Evolutionary conservation across 805 yeast species (phyloP).

Genomic region (Hanseniaspora lachancei): DNA sequence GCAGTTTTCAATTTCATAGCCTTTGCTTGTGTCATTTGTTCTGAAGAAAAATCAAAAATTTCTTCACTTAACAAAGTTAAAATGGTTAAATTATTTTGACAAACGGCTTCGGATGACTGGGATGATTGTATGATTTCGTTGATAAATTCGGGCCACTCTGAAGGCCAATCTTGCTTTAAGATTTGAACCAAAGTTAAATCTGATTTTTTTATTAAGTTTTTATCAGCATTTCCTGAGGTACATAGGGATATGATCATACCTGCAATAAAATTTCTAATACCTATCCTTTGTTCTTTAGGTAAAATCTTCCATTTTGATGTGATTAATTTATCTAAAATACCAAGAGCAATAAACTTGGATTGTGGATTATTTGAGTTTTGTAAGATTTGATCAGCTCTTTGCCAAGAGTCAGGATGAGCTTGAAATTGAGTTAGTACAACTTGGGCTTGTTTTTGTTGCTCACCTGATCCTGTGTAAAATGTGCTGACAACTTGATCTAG

Average conservation of each 20-base stretch:
- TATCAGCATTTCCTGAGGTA: conserved; percentile 50
- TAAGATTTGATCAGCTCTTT: conserved; percentile 75
- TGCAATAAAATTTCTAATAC: conserved; percentile 86
- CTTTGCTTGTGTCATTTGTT: conserved; percentile 93
- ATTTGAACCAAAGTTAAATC: conserved; percentile 89
- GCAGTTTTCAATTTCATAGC: conserved; percentile 68
- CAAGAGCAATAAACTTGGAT: conserved; percentile 81
- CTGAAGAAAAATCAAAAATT: conserved; percentile 89
- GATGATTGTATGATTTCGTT: conserved; percentile 84
- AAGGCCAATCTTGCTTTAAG: conserved; percentile 98
- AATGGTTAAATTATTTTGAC: conserved; percentile 95
- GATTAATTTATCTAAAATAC: conserved; percentile 79
- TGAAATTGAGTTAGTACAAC: conserved; percentile 65
- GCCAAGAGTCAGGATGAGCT: conserved; percentile 93
- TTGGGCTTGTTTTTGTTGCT: conserved; percentile 56
- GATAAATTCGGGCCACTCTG: conserved; percentile 92
- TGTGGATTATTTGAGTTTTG: conserved; percentile 69
- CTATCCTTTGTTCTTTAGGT: conserved; percentile 77
- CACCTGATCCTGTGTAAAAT: conserved; percentile 68
- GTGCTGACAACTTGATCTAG: conserved; percentile 77
- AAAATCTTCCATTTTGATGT: conserved; percentile 87
- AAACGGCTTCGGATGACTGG: conserved; percentile 75
- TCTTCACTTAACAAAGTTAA: conserved; percentile 83
- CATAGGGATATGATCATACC: conserved; percentile 87
- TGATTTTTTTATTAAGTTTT: conserved; percentile 79